Conservation (phyloP, 2,329 filamentous ascomycete genomes). For the Tolypocladium inflatum region DNA sequence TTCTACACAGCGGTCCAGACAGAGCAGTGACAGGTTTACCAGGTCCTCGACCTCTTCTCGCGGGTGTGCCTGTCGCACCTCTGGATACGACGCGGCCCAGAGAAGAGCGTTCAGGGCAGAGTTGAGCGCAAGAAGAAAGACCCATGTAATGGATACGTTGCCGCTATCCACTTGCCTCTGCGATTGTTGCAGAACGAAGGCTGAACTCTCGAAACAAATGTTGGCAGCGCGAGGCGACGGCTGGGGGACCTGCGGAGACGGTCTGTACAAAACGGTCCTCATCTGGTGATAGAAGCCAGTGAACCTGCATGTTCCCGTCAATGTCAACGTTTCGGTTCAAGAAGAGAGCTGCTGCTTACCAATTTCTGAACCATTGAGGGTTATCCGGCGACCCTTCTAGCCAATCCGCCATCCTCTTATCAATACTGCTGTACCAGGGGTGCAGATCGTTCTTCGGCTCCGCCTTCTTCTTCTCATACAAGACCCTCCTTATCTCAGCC, state of each 20-base stretch:
- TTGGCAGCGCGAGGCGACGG: slow-evolving; percentile 71
- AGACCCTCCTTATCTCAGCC: slow-evolving; percentile 72
- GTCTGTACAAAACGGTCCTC: slow-evolving; percentile 78
- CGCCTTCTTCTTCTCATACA: slow-evolving; percentile 76
- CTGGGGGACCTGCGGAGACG: slow-evolving; percentile 83
- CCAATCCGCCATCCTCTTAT: slow-evolving; percentile 72
- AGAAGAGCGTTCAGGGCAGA: slow-evolving; percentile 87
- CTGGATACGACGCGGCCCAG: slow-evolving; percentile 82
- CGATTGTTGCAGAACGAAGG: slow-evolving; percentile 73
- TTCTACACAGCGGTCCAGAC: slow-evolving; percentile 70
- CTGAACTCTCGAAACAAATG: slow-evolving; percentile 74
- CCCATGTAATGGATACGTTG: slow-evolving; percentile 83
- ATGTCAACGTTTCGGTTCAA: not conserved
- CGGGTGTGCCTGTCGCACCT: slow-evolving; percentile 64
- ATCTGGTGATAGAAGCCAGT: slow-evolving; percentile 71
- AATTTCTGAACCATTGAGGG: slow-evolving; percentile 63
- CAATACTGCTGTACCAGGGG: slow-evolving; percentile 79
- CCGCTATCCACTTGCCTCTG: slow-evolving; percentile 68
- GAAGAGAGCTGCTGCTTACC: slow-evolving; percentile 42
- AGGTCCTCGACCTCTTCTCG: slow-evolving; percentile 69
- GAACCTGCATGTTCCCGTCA: slow-evolving; percentile 37
- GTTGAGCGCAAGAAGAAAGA: slow-evolving; percentile 82
- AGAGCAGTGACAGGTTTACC: slow-evolving; percentile 65
- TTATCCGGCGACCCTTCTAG: slow-evolving; percentile 64
- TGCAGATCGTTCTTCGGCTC: slow-evolving; percentile 72